A percentile compares a stretch with the other conserved stretches of the same genome.
Evolutionary conservation across 768 basidiomycete species (phyloP).

Genomic region (Symmetrospora coprosmae): DNA sequence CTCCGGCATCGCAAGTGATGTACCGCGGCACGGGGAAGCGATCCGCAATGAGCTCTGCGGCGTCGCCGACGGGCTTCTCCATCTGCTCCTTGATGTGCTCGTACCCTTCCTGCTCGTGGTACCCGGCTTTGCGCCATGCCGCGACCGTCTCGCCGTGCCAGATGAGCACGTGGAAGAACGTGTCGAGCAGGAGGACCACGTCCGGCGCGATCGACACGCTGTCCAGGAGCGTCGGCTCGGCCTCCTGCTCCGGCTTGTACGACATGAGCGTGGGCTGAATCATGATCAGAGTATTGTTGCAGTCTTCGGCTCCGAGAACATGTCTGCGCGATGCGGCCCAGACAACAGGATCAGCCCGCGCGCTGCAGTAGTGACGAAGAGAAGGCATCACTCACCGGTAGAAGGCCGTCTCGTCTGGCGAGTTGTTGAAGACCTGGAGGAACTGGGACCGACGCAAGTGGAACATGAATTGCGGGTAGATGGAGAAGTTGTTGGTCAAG

Average conservation of each 20-base stretch:
- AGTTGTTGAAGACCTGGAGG: conserved; percentile 98
- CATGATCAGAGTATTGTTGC: conserved; percentile 99
- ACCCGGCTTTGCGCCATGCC: conserved; percentile 94
- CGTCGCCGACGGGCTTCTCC: conserved; percentile 70
- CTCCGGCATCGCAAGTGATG: conserved; percentile 93
- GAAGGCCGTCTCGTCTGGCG: conserved; percentile 97
- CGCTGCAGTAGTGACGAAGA: not conserved
- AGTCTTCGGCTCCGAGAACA: conserved; percentile 88
- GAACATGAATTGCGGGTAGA: conserved; percentile 99
- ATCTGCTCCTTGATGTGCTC: conserved; percentile 95
- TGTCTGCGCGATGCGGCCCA: conserved; percentile 49
- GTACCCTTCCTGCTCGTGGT: conserved; percentile 96
- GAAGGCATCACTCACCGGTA: conserved; percentile 52
- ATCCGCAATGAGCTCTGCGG: conserved; percentile 79
- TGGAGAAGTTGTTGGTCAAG: conserved; percentile 86
- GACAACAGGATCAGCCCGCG: not conserved
- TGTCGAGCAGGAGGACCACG: conserved; percentile 88
- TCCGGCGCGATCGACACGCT: conserved; percentile 95
- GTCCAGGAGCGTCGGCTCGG: conserved; percentile 90
- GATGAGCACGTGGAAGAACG: conserved; percentile 99
- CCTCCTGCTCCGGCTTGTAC: conserved; percentile 77
- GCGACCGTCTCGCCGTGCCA: conserved; percentile 97
- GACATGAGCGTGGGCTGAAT: conserved; percentile 99
- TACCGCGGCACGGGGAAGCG: conserved; percentile 95
- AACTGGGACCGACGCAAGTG: conserved; percentile 93